Conservation (phyloP, 2,329 filamentous ascomycete species). For the Paracorniculantispora psalliotae region DNA sequence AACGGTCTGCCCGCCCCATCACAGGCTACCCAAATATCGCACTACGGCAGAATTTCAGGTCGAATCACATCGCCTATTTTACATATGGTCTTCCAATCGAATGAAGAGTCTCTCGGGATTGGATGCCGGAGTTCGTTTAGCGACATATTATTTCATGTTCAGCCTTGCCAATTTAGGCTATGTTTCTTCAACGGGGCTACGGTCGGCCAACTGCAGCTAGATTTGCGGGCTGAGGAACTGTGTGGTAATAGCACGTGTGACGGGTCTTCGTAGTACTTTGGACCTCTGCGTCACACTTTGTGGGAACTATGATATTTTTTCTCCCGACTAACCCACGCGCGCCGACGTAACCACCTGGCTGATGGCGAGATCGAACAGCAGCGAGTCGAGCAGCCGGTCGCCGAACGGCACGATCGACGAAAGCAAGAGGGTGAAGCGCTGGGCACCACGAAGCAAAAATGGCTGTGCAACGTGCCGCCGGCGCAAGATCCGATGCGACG, state of each 20-base stretch:
- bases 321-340: background rate
- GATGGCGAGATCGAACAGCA: background rate
- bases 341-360: background rate
- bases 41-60: too few relatives aligned
- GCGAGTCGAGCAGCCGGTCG: background rate
- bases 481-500: constrained; percentile 8
- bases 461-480: constrained; percentile 10
- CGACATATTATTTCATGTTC: too few relatives aligned
- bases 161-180: background rate
- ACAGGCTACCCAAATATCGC: too few relatives aligned
- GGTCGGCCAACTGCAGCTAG: background rate
- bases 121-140: too few relatives aligned
- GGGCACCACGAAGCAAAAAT: constrained; percentile 7
- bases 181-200: background rate
- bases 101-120: too few relatives aligned
- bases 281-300: background rate
- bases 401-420: background rate
- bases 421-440: constrained; percentile 5
- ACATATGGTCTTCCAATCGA: too few relatives aligned
- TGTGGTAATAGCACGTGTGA: constrained; percentile 1
- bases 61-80: too few relatives aligned
- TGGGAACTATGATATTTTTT: too few relatives aligned
- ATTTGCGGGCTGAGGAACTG: background rate
- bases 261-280: background rate
- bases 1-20: background rate